phyloP scores from a whole-genome alignment of 208 protist genomes.

The Lotmaria passim region DNA sequence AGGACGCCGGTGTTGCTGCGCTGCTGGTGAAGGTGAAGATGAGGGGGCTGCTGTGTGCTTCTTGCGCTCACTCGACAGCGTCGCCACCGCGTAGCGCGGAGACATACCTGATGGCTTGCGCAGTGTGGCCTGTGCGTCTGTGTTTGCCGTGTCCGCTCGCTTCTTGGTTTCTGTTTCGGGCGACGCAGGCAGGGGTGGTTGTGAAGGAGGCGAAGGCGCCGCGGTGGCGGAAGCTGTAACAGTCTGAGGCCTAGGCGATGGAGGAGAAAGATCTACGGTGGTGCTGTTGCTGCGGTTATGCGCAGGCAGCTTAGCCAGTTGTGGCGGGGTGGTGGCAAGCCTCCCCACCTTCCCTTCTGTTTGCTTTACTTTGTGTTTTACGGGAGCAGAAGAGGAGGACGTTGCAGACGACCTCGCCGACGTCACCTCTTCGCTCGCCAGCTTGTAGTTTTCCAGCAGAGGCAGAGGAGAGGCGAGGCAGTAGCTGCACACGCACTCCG shows the following conservation, averaged over 20 bases:
- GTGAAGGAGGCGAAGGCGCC: neutral
- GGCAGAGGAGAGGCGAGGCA: constrained; percentile 27
- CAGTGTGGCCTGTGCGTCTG: neutral
- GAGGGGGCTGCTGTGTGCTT: neutral
- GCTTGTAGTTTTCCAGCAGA: constrained; percentile 13
- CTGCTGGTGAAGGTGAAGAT: too few species aligned
- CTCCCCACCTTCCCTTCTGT: neutral
- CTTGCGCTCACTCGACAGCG: constrained; percentile 31
- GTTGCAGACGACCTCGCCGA: neutral
- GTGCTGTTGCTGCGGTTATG: neutral
- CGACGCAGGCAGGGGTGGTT: too few species aligned
- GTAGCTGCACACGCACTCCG: constrained; percentile 59
- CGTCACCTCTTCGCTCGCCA: neutral
- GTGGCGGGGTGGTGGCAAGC: neutral
- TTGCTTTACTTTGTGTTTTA: neutral
- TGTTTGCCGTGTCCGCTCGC: neutral
- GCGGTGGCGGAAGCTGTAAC: neutral
- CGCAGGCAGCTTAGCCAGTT: neutral
- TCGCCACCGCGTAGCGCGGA: constrained; percentile 33
- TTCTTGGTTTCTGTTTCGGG: neutral
- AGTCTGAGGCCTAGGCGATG: neutral
- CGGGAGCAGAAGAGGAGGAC: neutral
- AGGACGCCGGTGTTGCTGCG: neutral
- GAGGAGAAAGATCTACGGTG: constrained; percentile 12
- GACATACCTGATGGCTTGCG: neutral